Base-by-base conservation (phyloP, 352 stramenopile species). In the Pythium sp. region DNA sequence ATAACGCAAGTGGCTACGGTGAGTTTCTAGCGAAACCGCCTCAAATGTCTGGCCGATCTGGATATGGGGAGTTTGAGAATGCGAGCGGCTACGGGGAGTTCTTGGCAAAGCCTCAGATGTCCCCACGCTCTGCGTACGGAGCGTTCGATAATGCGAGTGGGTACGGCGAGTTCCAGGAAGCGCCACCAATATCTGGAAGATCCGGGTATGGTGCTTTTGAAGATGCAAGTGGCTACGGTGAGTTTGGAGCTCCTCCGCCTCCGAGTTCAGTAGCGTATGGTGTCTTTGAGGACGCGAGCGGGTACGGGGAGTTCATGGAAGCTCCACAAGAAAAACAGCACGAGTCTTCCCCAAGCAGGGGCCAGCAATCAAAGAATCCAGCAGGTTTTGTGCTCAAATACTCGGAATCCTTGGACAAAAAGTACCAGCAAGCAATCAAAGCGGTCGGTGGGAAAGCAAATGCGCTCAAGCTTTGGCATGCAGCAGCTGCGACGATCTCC, bases 381-480 rank as follows among this genome's bases (percentile, higher is more conserved):
- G 26, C 36, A n/a, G 7, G 2, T 12, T 69, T 73, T 20, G 28
- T 57, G 3, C 46, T 74, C 47, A 77, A 72, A 54, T 54, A 64
- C 14, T 79, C 67, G 6, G 56, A 73, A 8, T 59, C 58, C 12
- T 64, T 77, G 26, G 70, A 75, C 43, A 65, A 61, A 38, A 54
- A 84, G 46, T 90, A 90, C 64, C 67, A 78, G n/a, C 75, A 73
- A 43, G 80, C 77, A 2, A 67, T 86, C 26, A 69, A 69, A 22
- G 64, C 64, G 0, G 58, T 80, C 24, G 80, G 80, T 5, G 80
- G 79, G 15, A 71, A 82, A 38, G 24, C 71, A 0, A 64, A 72
- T n/a, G 70, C 72, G 34, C 34, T 74, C 34, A 68, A 58, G 20
- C 65, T 89, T 11, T 86, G 79, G 77, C 30, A 69, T 30, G 53